Evolutionary conservation across 768 basidiomycete genomes (phyloP), one percentile per base, ranked within the genome.

Genomic region (Termitomyces heimii): DNA sequence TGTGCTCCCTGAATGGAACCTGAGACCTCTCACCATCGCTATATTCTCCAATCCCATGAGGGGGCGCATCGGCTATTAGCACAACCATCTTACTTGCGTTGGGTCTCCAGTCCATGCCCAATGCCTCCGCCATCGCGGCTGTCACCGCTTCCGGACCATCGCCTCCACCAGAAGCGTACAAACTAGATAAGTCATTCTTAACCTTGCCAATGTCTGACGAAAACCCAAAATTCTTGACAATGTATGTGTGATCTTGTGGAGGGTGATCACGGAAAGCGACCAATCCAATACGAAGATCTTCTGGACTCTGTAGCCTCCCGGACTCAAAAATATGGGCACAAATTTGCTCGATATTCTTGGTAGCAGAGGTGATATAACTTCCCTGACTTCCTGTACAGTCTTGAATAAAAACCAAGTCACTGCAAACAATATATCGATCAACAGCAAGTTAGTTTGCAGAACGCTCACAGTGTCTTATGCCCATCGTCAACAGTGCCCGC

Each of bases 61-160:
- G 94, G 37, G 96, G 96, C 0, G 96, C 96, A 77, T 98, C 96
- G 18, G 96, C 94, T 66, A 98, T 94, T 65, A 98, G 81, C 5
- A 98, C 94, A 51, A 94, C 81, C 93, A 98, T 98, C 78, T 92
- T 98, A 68, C 88, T 92, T 28, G 96, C 90, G 46, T 82, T 72
- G 49, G 81, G 78, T 65, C 96, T 80, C 96, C 96, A 98, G 12
- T 93, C 88, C 85, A 98, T 89, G 54, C 85, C 83, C 66, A 94
- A 65, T 9, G 88, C 87, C 67, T 95, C 94, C 1, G 84, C 86
- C 68, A 98, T 74, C 18, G 89, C 96, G 3, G 96, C 94, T 0
- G 96, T 98, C 59, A 98, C 92, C 14, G 95, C 96, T 70, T 98
- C 96, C 0, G 96, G 96, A 0, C 96, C 96, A 76, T 97, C 96